phyloP scores from a whole-genome alignment of 192 early-diverging fungal species.

The Podila minutissima region DNA sequence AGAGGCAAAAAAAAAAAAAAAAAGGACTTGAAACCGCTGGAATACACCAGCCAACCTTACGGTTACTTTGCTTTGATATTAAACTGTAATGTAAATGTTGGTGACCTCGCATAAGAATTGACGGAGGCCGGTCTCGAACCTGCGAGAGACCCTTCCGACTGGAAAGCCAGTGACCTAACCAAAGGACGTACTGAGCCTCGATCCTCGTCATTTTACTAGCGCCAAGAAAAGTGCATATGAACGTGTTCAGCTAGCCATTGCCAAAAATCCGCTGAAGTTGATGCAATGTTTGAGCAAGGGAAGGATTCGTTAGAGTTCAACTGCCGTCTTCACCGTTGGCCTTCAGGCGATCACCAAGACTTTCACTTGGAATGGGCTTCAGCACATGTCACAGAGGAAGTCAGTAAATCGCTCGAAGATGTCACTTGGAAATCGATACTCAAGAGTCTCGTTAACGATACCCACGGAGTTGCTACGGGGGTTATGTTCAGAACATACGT shows the following conservation, averaged over 20 bases:
- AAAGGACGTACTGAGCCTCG: background rate
- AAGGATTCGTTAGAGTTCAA: slow-evolving; percentile 17
- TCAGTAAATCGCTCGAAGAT: slow-evolving; percentile 13
- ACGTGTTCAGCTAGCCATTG: slow-evolving; percentile 14
- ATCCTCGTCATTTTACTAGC: background rate
- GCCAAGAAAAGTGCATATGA: slow-evolving; percentile 10
- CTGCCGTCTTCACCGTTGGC: slow-evolving; percentile 37
- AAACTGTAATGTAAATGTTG: too few relatives aligned
- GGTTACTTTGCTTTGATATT: too few relatives aligned
- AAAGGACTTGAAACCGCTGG: too few relatives aligned
- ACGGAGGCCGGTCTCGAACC: too few relatives aligned
- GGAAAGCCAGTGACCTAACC: too few relatives aligned
- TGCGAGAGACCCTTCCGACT: too few relatives aligned
- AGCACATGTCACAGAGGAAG: slow-evolving; percentile 15
- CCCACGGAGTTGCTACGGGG: slow-evolving; percentile 13
- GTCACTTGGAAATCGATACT: slow-evolving; percentile 11
- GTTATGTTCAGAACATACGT: slow-evolving; percentile 25
- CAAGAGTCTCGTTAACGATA: slow-evolving; percentile 2
- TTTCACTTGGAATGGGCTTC: slow-evolving; percentile 36
- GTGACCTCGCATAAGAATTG: too few relatives aligned
- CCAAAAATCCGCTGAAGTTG: slow-evolving; percentile 12
- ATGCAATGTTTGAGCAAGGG: slow-evolving; percentile 31
- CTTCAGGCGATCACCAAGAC: slow-evolving; percentile 8
- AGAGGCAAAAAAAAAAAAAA: too few relatives aligned
- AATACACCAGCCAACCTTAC: too few relatives aligned